Evolutionary conservation across 257 asterid species (phyloP).

Genomic region (Eucommia ulmoides): DNA sequence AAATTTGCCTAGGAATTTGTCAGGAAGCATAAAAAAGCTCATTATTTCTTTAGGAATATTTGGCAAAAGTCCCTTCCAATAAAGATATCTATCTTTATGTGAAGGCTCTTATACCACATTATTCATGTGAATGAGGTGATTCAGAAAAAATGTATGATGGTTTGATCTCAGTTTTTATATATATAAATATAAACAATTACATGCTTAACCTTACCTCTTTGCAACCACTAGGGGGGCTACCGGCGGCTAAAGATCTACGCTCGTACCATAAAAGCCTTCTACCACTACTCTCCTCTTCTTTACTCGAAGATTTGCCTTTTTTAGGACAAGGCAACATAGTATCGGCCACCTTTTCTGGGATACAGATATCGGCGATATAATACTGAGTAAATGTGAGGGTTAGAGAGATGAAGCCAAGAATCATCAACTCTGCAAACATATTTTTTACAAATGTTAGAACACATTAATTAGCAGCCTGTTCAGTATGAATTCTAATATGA

Average conservation of each 20-base stretch:
- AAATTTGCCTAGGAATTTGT: no score
- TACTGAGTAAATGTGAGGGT: constrained; percentile 72
- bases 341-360: constrained; percentile 50
- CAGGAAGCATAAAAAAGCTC: no score
- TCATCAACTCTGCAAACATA: constrained; percentile 79
- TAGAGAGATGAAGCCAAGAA: constrained; percentile 87
- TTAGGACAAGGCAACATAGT: constrained; percentile 66
- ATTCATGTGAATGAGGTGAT: no score
- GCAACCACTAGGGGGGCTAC: constrained; percentile 22
- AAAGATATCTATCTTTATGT: no score
- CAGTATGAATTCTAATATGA: no score
- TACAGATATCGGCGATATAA: constrained; percentile 80
- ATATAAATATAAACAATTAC: neutral
- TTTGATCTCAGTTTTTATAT: neutral
- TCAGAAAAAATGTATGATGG: no score
- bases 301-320: constrained; percentile 7
- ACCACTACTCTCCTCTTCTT: constrained; percentile 13
- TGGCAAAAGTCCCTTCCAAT: no score
- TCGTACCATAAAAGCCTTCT: constrained; percentile 52
- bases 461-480: no score
- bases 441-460: no score
- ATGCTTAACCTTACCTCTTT: constrained; percentile 23
- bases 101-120: neutral
- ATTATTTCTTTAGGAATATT: no score
- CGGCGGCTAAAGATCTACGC: constrained; percentile 46